Evolutionary conservation across 75 land plant genomes (phyloP).

Genomic region (Sequoiadendron giganteum): DNA sequence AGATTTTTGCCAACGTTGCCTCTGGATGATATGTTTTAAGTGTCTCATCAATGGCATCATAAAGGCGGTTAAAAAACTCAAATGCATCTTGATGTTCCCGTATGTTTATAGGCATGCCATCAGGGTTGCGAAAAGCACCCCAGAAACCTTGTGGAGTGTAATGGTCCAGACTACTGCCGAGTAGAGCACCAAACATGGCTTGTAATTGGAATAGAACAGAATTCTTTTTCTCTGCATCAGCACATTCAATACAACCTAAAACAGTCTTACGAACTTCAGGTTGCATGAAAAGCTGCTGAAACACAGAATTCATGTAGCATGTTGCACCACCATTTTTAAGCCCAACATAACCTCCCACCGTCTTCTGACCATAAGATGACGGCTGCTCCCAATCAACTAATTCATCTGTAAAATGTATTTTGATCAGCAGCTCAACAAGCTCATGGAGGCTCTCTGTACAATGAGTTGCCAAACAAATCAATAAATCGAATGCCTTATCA

Average conservation of each 20-base stretch:
- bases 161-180: conserved; percentile 31
- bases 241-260: conserved; percentile 24
- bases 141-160: conserved; percentile 37
- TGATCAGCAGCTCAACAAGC: conserved; percentile 20
- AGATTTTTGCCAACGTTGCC: conserved; percentile 32
- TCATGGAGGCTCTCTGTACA: conserved; percentile 24
- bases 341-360: conserved; percentile 30
- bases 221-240: conserved; percentile 22
- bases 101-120: conserved; percentile 33
- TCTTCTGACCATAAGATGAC: conserved; percentile 33
- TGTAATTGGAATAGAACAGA: conserved; percentile 32
- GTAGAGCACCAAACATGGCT: conserved; percentile 36
- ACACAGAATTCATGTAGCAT: conserved; percentile 37
- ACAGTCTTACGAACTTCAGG: conserved; percentile 33
- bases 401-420: conserved; percentile 25
- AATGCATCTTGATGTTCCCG: conserved; percentile 39
- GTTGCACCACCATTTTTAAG: conserved; percentile 37
- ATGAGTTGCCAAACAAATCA: conserved; percentile 31
- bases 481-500: conserved; percentile 26
- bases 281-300: conserved; percentile 36
- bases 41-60: conserved; percentile 36
- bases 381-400: conserved; percentile 30
- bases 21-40: conserved; percentile 26
- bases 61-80: conserved; percentile 34
- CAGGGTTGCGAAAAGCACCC: conserved; percentile 34